Percentiles rank a stretch among this genome's conserved stretches.
These are phyloP conservation scores for Fusarium coicis DNA, from an alignment of 2,329 filamentous ascomycete genomes.

Conservation along the genomic window DNA sequence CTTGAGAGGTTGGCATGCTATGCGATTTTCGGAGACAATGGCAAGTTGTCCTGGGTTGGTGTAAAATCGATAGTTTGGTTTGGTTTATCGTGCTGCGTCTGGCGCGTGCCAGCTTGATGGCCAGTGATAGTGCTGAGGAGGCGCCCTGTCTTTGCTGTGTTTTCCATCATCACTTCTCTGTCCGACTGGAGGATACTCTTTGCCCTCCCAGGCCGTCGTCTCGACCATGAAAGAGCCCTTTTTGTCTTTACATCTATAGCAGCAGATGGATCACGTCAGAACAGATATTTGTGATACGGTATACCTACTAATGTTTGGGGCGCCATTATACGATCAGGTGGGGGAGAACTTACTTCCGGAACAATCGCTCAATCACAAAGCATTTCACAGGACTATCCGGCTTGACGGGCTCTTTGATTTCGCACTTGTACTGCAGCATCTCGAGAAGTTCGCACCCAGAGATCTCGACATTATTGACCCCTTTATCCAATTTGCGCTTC, in stretches of 20 bases:
- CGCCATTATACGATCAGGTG: not conserved
- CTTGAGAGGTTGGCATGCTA: not conserved
- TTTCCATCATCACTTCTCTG: constrained; percentile 22
- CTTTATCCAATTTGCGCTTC: constrained; percentile 61
- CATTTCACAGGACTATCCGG: constrained; percentile 63
- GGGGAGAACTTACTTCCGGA: constrained; percentile 62
- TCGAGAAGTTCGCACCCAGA: constrained; percentile 65
- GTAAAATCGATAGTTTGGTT: not conserved
- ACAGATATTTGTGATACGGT: not conserved
- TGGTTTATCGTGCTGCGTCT: constrained; percentile 42
- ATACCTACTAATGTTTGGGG: not conserved
- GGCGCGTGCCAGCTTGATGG: constrained; percentile 50
- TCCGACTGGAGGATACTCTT: constrained; percentile 27
- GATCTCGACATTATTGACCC: constrained; percentile 59
- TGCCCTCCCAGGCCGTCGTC: constrained; percentile 71
- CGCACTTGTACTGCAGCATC: constrained; percentile 71
- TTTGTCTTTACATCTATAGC: constrained; percentile 66
- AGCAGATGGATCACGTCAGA: constrained; percentile 8
- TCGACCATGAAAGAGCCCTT: constrained; percentile 69
- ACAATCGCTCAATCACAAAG: constrained; percentile 68
- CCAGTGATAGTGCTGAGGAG: constrained; percentile 47
- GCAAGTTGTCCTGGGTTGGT: not conserved
- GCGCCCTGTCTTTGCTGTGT: constrained; percentile 26
- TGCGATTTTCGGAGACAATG: not conserved
- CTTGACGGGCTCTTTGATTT: constrained; percentile 60